A percentile compares a stretch with the other conserved stretches of the same genome.
phyloP scores from a whole-genome alignment of 2,329 filamentous ascomycete species.

The Cladosporium phlei region DNA sequence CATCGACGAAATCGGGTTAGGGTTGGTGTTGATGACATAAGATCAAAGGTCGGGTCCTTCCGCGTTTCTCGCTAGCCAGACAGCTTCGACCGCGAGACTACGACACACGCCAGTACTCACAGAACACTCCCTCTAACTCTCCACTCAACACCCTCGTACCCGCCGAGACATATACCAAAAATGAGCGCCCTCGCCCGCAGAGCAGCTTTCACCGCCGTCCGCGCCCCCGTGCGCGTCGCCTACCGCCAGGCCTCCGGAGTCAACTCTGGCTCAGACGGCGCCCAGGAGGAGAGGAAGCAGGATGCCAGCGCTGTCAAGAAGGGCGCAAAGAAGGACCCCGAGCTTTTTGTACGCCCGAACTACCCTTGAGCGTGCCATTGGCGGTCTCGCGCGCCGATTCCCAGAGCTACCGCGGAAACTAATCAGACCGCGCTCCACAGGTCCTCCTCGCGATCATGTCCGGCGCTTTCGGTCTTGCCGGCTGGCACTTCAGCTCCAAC shows the following conservation, averaged over 20 bases:
- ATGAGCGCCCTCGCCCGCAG: slow-evolving; percentile 46
- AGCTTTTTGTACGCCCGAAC: slow-evolving; percentile 61
- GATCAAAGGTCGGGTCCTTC: no score
- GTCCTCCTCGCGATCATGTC: slow-evolving; percentile 87
- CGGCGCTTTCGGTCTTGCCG: slow-evolving; percentile 78
- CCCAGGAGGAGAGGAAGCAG: slow-evolving; percentile 7
- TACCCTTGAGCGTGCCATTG: slow-evolving; percentile 6
- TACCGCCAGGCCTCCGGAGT: slow-evolving; percentile 36
- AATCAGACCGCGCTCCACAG: slow-evolving; percentile 1
- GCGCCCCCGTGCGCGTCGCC: slow-evolving; percentile 28
- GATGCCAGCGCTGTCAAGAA: slow-evolving; percentile 10
- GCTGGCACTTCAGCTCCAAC: slow-evolving; percentile 82
- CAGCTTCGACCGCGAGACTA: no score
- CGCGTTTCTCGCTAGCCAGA: no score
- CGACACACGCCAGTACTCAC: slow-evolving; percentile 4
- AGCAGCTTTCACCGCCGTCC: slow-evolving; percentile 43
- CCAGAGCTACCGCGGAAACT: slow-evolving; percentile 35
- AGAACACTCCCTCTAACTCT: slow-evolving; percentile 1
- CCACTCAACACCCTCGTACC: slow-evolving; percentile 8
- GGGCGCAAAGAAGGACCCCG: slow-evolving; percentile 64
- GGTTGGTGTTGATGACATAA: no score
- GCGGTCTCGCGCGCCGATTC: slow-evolving; percentile 13
- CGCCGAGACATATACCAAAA: slow-evolving; percentile 20
- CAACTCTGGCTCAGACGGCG: slow-evolving; percentile 33
- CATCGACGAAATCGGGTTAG: no score